Conservation (phyloP, 345 rosid species). For the Conringia planisiliqua region DNA sequence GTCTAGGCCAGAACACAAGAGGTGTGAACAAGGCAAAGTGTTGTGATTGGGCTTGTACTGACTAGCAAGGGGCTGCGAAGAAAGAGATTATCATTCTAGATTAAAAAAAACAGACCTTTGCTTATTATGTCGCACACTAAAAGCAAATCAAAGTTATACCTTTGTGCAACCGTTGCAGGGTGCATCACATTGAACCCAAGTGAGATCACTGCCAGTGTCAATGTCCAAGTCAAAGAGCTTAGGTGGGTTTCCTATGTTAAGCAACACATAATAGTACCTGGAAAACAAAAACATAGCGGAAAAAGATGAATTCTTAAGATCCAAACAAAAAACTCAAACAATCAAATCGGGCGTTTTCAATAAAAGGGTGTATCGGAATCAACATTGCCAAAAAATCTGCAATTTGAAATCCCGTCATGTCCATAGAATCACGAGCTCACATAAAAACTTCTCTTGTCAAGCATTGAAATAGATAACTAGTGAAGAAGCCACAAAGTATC, state of each 20-base stretch:
- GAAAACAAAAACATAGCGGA: background rate
- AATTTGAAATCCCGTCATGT: background rate
- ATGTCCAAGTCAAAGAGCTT: slow-evolving; percentile 80
- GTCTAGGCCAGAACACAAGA: slow-evolving; percentile 48
- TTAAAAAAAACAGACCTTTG: background rate
- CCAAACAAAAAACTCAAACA: background rate
- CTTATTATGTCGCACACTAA: background rate
- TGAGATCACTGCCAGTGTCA: slow-evolving; percentile 93
- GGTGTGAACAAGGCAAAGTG: slow-evolving; percentile 47
- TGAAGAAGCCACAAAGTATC: background rate
- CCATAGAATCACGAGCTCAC: background rate
- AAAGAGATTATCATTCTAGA: background rate
- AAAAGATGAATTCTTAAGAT: background rate
- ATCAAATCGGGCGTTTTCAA: slow-evolving; percentile 1
- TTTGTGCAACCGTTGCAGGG: slow-evolving; percentile 79
- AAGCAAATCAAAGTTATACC: slow-evolving; percentile 42
- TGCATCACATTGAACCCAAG: slow-evolving; percentile 98
- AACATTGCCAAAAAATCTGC: slow-evolving; percentile 3
- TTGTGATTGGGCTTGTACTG: slow-evolving; percentile 74
- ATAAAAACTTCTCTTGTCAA: background rate
- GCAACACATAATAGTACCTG: slow-evolving; percentile 69
- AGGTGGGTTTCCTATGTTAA: slow-evolving; percentile 70
- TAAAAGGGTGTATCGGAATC: background rate
- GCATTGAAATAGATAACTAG: background rate
- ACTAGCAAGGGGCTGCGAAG: slow-evolving; percentile 47